Base-by-base conservation (phyloP, 306 rosid genomes). In the Pueraria montana region DNA sequence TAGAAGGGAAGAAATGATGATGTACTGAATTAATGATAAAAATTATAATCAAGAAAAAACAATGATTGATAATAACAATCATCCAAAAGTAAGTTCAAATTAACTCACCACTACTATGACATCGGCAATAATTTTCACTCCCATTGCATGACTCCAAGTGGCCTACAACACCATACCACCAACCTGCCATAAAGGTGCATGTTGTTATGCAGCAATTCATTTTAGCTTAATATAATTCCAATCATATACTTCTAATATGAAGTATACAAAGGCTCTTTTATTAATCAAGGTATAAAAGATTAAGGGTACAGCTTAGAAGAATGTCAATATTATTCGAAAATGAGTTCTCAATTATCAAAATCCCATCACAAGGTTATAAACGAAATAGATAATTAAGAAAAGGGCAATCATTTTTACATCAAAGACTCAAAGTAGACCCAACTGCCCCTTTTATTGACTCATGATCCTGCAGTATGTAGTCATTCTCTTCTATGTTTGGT, bases 111-210 rank as follows among this genome's bases (percentile, higher is more conserved):
- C 90, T 86, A 42, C 30, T 72, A 69, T 85, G 87, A 63, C 97
- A 91, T 61, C 79, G 85, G 86, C 97, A 93, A 84, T 80, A 85
- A 79, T 64, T 83, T 74, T 84, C 89, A 88, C 89, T 86, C 43
- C 93, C 91, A 88, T 89, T 84, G 82, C 97, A 93, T 58, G 91
- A 84, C 75, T 90, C 97, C 84, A 93, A 88, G 92, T 93, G 97
- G 58, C 96, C 97, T 64, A 93, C 96, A 68, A 90, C 86, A 64
- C 96, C 97, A 88, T 91, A 93, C 96, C 97, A 93, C 97, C 96
- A 93, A 84, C 96, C 97, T 93, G 93, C 86, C 86, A 88, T 43
- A 50, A 24, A 17, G 82, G 40, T 69, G 81, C 70, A 79, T 46
- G 72, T 65, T 40, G 40, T 81, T 80, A 80, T 38, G 21, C 24